Evolutionary conservation across 768 basidiomycete genomes (phyloP), one percentile per base, ranked within the genome.

Genomic region (Floccularia luteovirens): DNA sequence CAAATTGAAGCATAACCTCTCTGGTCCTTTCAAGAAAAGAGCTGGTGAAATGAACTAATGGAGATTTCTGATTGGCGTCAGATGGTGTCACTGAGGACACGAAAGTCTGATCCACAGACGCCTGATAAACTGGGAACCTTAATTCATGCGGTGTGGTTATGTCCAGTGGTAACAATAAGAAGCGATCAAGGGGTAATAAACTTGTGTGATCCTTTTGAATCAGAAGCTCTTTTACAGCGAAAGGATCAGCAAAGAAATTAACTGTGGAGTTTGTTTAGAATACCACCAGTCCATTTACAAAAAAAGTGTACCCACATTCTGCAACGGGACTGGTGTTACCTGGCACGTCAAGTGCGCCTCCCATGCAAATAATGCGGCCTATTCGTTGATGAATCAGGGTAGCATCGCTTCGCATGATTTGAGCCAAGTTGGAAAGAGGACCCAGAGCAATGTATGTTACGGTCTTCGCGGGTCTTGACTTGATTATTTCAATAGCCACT

Each of bases 311-410:
- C 78, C 59, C 60, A 88, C 91, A 94, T 58, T 96, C 92, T 43
- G 90, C 84, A 2, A 75, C 69, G 5, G 90, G 77, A 19, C 70
- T 77, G 0, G 81, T 84, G 49, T 94, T 97, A 2, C 92, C 92
- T 0, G 92, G 90, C 23, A 90, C 86, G 47, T 93, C 90, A 17
- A 97, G 57, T 2, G 90, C 85, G 11, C 90, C 92, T n/a, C 92
- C 92, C 90, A 97, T 94, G 56, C 79, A 82, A 16, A 92, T 62
- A 5, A 97, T 63, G n/a, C 80, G 72, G 3, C 80, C 87, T 21
- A 90, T 73, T 31, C 75, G 74, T 10, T 71, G 59, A 5, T 61
- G 59, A 22, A 91, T 64, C 8, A 71, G 61, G 24, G 63, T 54
- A 7, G 72, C 67, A 47, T 88, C 71, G 31, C 64, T 49, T 5